Base-by-base conservation (phyloP, 345 rosid species). In the Geranium brycei region DNA sequence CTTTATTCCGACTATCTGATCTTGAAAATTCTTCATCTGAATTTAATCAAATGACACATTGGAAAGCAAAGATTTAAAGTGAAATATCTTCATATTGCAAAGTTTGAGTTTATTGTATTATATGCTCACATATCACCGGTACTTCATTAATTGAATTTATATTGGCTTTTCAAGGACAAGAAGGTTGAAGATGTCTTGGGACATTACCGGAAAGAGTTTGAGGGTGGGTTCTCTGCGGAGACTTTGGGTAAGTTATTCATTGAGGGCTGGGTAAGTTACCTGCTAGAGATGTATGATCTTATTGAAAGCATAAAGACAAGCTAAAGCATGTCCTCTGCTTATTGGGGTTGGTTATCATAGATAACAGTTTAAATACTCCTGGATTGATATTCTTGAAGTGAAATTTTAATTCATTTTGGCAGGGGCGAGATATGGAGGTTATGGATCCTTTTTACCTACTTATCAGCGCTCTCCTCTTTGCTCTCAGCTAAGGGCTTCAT, bases 401-500 rank as follows among this genome's bases (percentile, higher is more conserved):
- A 51, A 65, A 18, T 69, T 63, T 7, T 13, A 47, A 58, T 64
- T 71, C 76, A 61, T 61, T 77, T 66, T 73, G 63, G 18, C 79
- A 91, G 96, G 96, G 75, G 68, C 87, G 35, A 77, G 56, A 64
- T 76, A 67, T 74, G 81, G 78, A 68, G 79, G 75, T 12, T 86
- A 85, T 75, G 96, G 97, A 68, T 80, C 96, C 19, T 91, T 91
- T 79, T 76, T 91, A 76, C 84, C 81, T 61, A 51, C 76, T 56
- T 64, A 79, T 67, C 80, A 75, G 60, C 71, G 77, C 35, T 67
- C 70, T 1, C 68, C 72, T 12, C 56, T 32, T 68, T 66, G 68
- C 59, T 62, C 78, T 64, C 68, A 31, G 70, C 76, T 76, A 72
- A 78, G 71, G 68, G 71, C 70, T 76, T 73, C 76, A 58, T 13